Evolutionary conservation across 2,329 filamentous ascomycete genomes (phyloP), one percentile per base, ranked within the genome.

Genomic region (Intubia oerlemansii): DNA sequence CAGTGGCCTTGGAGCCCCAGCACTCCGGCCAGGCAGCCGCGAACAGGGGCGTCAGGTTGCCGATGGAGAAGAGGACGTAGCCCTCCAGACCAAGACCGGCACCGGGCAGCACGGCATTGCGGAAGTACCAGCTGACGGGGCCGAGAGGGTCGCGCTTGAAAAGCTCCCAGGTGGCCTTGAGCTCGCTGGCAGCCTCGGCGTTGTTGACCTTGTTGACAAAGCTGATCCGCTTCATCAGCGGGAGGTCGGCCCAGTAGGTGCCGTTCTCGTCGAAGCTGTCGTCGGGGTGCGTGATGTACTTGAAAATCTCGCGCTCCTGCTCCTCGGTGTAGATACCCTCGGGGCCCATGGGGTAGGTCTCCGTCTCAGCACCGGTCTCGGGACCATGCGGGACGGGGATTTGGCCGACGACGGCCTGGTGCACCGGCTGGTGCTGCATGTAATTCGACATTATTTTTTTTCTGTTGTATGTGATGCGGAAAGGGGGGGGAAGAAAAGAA

Each of bases 1-100:
- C 70, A 4, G 62, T 50, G 22, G 31, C 46, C 15, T 57, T 55
- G 24, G 16, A 32, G 10, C 57, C 59, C 85, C 85, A 95, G 57
- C 85, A 95, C 4, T 54, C 41, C 1, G 70, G 66, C 63, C 85
- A 95, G 5, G 70, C 67, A 19, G 66, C 61, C 35, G 67, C 52
- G 45, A 92, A 85, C 9, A 95, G 62, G 5, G 84, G 78, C 44
- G 77, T 70, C 38, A 95, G 58, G 51, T 92, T 93, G 33, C 85
- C 85, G 41, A 95, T 93, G 37, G 84, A 93, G 61, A 95, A 95
- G 13, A 95, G 66, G 24, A 93, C 84, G 46, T 93, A 95, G 42
- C 81, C 85, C 62, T 95, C 85, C 17, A 95, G 66, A 46, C 82
- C 75, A 29, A 95, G 68, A 47, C 85, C 85, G 39, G 82, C 82